phyloP scores from a whole-genome alignment of 2,329 filamentous ascomycete species.

The Penicillium sp. region DNA sequence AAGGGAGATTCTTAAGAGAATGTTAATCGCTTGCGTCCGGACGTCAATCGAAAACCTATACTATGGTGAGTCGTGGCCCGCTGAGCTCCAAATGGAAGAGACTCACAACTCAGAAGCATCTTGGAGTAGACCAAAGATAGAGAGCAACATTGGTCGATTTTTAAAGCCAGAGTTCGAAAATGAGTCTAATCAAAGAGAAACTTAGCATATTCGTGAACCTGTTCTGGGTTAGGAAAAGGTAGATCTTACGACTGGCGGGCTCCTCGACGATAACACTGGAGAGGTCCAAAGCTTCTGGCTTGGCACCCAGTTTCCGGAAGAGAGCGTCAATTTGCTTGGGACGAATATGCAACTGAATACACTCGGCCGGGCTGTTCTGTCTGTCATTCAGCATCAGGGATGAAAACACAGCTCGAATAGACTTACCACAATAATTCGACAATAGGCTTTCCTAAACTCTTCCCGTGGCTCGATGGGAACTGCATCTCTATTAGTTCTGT shows the following conservation, averaged over 20 bases:
- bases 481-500: conserved; percentile 18
- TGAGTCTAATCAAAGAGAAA: conserved; percentile 10
- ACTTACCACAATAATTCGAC: conserved; percentile 55
- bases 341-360: conserved; percentile 43
- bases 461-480: conserved; percentile 60
- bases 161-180: conserved; percentile 17
- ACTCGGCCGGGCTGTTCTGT: conserved; percentile 33
- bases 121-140: conserved; percentile 38
- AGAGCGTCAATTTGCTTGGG: conserved; percentile 51
- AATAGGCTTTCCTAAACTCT: conserved; percentile 65
- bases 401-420: conserved; percentile 31
- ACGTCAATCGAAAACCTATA: conserved; percentile 40
- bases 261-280: conserved; percentile 34
- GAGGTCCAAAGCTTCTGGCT: conserved; percentile 48
- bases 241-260: conserved; percentile 25
- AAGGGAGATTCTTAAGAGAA: conserved; percentile 43
- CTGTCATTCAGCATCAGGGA: conserved; percentile 15
- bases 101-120: conserved; percentile 37
- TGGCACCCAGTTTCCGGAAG: conserved; percentile 64
- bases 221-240: neutral
- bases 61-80: conserved; percentile 12
- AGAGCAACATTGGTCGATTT: conserved; percentile 32
- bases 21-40: conserved; percentile 34
- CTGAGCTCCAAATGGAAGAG: neutral
- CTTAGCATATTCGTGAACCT: conserved; percentile 14